Percentiles rank a stretch among this genome's conserved stretches.
Evolutionary conservation across 108 stramenopile species (phyloP).

Genomic region (Nitzschia sp.): DNA sequence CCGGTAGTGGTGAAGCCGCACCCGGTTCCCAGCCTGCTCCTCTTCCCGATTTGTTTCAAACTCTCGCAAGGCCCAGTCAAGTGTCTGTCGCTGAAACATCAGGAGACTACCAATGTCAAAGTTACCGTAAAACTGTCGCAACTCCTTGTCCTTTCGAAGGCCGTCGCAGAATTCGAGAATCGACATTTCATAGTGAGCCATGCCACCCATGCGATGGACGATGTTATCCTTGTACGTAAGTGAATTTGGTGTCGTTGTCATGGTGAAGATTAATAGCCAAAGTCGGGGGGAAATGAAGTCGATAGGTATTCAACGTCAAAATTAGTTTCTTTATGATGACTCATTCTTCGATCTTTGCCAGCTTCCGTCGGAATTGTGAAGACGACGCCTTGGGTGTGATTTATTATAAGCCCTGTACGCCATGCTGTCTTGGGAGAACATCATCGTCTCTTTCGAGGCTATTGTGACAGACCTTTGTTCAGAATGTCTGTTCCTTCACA

Average conservation of each 20-base stretch:
- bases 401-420: too few relatives aligned
- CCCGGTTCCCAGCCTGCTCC: neutral
- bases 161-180: conserved; percentile 1
- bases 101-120: neutral
- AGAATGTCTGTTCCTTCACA: too few relatives aligned
- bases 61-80: neutral
- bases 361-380: too few relatives aligned
- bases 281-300: too few relatives aligned
- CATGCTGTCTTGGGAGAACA: too few relatives aligned
- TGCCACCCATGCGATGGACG: neutral
- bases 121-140: neutral
- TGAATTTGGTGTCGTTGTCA: neutral
- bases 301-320: too few relatives aligned
- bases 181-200: neutral
- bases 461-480: too few relatives aligned
- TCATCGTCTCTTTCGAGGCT: too few relatives aligned
- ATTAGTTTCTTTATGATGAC: too few relatives aligned
- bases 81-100: neutral
- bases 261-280: neutral
- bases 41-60: neutral
- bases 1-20: neutral
- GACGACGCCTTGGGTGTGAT: too few relatives aligned
- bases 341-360: too few relatives aligned
- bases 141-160: neutral
- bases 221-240: conserved; percentile 7